These are phyloP conservation scores for Cladochytrium replicatum DNA, from an alignment of 192 early-diverging fungal species.

Conservation along the genomic window DNA sequence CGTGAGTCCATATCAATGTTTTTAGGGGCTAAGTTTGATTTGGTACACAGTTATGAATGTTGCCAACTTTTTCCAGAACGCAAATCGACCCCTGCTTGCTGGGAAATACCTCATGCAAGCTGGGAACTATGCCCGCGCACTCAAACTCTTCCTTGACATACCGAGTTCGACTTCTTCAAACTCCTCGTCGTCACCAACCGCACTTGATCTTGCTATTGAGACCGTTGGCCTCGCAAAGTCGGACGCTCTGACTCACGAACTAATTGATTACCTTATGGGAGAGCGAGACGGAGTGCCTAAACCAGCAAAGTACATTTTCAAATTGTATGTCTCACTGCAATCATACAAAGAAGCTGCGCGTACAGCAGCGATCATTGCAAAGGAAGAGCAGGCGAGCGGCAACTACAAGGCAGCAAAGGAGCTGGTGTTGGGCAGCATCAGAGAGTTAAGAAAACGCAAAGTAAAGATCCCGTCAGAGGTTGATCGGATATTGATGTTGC, in stretches of 20 bases:
- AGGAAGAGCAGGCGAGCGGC: slow-evolving; percentile 42
- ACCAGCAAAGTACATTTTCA: slow-evolving; percentile 53
- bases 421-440: slow-evolving; percentile 40
- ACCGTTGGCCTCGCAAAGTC: slow-evolving; percentile 43
- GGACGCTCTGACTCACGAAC: slow-evolving; percentile 40
- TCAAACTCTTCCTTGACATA: slow-evolving; percentile 32
- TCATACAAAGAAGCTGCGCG: slow-evolving; percentile 42
- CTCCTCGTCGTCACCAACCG: background rate
- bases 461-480: slow-evolving; percentile 38
- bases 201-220: slow-evolving; percentile 41
- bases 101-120: slow-evolving; percentile 37
- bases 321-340: slow-evolving; percentile 48
- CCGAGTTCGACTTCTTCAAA: slow-evolving; percentile 10
- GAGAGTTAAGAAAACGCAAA: slow-evolving; percentile 27
- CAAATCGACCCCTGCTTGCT: slow-evolving; percentile 26
- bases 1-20: slow-evolving; percentile 9
- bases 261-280: slow-evolving; percentile 51
- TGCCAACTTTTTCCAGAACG: slow-evolving; percentile 36
- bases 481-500: slow-evolving; percentile 44
- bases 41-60: slow-evolving; percentile 28
- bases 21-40: background rate
- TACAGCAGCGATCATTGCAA: slow-evolving; percentile 48
- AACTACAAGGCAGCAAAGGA: slow-evolving; percentile 47
- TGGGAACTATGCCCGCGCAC: slow-evolving; percentile 32
- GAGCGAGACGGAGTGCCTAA: slow-evolving; percentile 46